Evolutionary conservation across 1,284 basidiomycete species (phyloP), one percentile per base, ranked within the genome.

Genomic region (Rhodotorula mucilaginosa): DNA sequence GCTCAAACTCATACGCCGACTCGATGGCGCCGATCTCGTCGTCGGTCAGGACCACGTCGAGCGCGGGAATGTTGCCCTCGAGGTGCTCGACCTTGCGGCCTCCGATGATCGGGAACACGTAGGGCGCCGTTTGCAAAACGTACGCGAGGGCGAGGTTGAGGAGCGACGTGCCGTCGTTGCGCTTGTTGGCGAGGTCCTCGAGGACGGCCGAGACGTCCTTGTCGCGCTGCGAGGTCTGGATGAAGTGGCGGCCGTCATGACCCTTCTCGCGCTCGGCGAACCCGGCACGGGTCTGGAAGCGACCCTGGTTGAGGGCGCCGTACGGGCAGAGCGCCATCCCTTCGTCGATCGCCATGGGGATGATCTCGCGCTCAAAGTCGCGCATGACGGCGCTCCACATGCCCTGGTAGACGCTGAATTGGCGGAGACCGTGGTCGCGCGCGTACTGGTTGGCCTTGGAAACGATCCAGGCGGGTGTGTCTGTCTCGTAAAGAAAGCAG

Each of bases 351-450:
- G 80, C 81, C 86, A 88, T 87, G 7, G 86, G 86, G 65, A 88
- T 83, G 73, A 88, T 85, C n/a, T 88, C 87, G 19, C 86, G 82
- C 80, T 88, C 87, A 67, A 87, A 81, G 70, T 85, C 85, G 61
- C 86, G 83, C 66, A 84, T 78, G 61, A 87, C 80, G 58, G 58
- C 58, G 58, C 10, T 13, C 84, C 84, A 88, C 19, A 76, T 74
- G 39, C 86, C 87, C 78, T 87, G 86, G 77, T 86, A 88, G 65
- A 88, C 80, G 52, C 84, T 82, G 73, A 88, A 88, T 16, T 83
- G 85, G 2, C 85, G 83, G 78, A 85, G 81, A 15, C 82, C 83
- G 62, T 84, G 80, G 44, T 81, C 80, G 0, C 82, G 79, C 0
- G 87, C 87, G 73, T 87, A 87, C 61, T 82, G 81, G 78, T 87